These are phyloP conservation scores for Huntiella decipiens DNA, from an alignment of 2,329 filamentous ascomycete species.

Conservation along the genomic window DNA sequence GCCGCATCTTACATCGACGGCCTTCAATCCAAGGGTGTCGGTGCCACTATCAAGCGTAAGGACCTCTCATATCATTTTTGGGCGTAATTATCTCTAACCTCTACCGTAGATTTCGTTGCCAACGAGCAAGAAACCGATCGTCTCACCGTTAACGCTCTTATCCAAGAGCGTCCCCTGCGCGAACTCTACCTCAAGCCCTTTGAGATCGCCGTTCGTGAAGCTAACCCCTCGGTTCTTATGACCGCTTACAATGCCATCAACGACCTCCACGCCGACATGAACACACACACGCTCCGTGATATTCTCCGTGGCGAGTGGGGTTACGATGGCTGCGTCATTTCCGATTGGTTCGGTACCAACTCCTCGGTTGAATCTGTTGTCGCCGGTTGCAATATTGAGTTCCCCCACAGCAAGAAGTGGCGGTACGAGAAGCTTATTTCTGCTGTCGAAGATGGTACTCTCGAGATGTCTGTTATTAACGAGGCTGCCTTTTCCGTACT, in stretches of 20 bases:
- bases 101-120: constrained; percentile 38
- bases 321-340: constrained; percentile 42
- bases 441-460: constrained; percentile 28
- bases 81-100: neutral
- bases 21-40: constrained; percentile 53
- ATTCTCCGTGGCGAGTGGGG: constrained; percentile 42
- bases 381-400: constrained; percentile 38
- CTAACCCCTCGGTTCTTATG: constrained; percentile 53
- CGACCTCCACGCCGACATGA: constrained; percentile 40
- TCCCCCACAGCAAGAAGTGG: constrained; percentile 36
- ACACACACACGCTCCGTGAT: constrained; percentile 32
- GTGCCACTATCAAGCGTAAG: constrained; percentile 60
- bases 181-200: constrained; percentile 60
- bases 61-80: neutral
- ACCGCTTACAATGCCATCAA: constrained; percentile 50
- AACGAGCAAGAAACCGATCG: constrained; percentile 56
- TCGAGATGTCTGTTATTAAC: constrained; percentile 32
- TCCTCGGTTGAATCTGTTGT: constrained; percentile 35
- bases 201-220: constrained; percentile 50
- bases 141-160: constrained; percentile 42
- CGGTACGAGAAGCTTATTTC: constrained; percentile 36
- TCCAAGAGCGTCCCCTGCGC: constrained; percentile 45
- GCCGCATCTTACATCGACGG: constrained; percentile 55
- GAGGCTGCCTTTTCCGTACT: constrained; percentile 40
- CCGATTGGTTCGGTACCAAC: constrained; percentile 40